phyloP scores from a whole-genome alignment of 2,329 filamentous ascomycete species.

The Colletotrichum sp. region DNA sequence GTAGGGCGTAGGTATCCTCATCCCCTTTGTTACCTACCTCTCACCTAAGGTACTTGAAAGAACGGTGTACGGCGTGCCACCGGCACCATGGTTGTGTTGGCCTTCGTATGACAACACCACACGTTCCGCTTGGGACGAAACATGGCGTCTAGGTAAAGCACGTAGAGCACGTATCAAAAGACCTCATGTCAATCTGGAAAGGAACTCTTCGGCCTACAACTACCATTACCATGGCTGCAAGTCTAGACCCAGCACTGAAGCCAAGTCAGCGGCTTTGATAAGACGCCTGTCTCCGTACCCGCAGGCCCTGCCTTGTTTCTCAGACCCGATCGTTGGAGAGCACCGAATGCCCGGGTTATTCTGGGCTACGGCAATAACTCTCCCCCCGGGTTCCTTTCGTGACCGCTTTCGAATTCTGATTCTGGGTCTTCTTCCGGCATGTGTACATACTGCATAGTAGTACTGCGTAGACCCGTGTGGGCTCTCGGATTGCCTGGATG shows the following conservation, averaged over 20 bases:
- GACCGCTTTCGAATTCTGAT: not conserved
- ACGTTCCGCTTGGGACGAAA: not conserved
- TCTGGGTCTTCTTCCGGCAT: not conserved
- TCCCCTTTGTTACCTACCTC: not conserved
- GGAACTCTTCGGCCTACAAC: not conserved
- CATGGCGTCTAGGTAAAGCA: not conserved
- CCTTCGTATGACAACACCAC: not conserved
- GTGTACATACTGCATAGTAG: not conserved
- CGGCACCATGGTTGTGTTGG: not conserved
- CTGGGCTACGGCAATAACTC: not conserved
- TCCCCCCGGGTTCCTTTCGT: not conserved
- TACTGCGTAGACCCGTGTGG: not conserved
- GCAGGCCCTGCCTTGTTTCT: not conserved
- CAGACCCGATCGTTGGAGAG: not conserved
- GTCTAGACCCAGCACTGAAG: not conserved
- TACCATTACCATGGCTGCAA: not conserved
- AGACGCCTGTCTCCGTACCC: not conserved
- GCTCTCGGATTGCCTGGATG: not conserved
- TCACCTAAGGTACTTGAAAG: not conserved
- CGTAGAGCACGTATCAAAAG: not conserved
- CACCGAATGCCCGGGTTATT: not conserved
- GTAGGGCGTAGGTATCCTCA: not conserved
- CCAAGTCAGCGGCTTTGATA: not conserved
- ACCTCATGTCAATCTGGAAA: not conserved
- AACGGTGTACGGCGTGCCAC: not conserved